Evolutionary conservation across 2,329 filamentous ascomycete genomes (phyloP).

Genomic region (Hypoxylon sp.): DNA sequence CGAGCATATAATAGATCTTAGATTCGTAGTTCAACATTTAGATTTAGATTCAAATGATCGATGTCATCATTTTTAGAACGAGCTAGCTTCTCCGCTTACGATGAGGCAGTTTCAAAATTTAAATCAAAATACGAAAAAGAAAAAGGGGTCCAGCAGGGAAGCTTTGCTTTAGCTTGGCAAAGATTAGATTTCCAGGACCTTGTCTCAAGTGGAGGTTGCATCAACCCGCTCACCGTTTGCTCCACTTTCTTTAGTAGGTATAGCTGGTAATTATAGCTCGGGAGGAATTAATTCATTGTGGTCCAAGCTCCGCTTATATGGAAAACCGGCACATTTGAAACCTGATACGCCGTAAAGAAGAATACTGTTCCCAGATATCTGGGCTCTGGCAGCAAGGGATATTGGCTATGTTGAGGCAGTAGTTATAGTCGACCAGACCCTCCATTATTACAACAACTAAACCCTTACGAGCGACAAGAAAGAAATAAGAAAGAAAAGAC

Average conservation of each 20-base stretch:
- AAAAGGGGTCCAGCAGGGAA: slow-evolving; percentile 9
- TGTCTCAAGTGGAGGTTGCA: slow-evolving; percentile 16
- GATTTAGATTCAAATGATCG: slow-evolving; percentile 13
- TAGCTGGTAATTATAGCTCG: no score
- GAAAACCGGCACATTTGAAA: background rate
- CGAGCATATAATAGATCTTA: slow-evolving; percentile 20
- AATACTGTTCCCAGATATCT: background rate
- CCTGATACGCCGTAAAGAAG: background rate
- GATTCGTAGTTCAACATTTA: slow-evolving; percentile 40
- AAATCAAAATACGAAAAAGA: background rate
- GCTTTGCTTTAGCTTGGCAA: slow-evolving; percentile 15
- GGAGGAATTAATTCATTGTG: slow-evolving; percentile 19
- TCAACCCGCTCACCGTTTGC: slow-evolving; percentile 16
- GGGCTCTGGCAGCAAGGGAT: no score
- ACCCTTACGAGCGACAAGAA: no score
- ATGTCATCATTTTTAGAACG: background rate
- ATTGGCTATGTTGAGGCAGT: background rate
- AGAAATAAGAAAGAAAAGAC: background rate
- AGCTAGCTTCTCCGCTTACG: background rate
- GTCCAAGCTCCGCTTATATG: slow-evolving; percentile 28
- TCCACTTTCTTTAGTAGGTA: slow-evolving; percentile 22
- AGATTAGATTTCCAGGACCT: slow-evolving; percentile 16
- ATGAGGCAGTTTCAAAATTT: background rate
- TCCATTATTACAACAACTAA: no score
- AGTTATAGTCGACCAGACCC: background rate